Base-by-base conservation (phyloP, 805 yeast genomes). In the Kockiozyma suomiensis region DNA sequence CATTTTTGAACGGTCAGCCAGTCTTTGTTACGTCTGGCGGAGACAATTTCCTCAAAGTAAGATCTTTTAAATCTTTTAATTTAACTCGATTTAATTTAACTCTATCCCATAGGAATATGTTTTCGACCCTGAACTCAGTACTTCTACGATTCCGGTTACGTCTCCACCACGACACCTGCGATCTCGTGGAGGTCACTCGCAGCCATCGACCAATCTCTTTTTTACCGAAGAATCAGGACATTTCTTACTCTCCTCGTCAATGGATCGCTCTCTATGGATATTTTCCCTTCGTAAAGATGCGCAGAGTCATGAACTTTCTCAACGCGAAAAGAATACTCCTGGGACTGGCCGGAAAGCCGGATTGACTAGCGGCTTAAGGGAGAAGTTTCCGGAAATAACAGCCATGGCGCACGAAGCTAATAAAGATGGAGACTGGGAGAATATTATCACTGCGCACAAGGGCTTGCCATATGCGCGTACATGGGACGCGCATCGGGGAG, bases 181-280 rank as follows among this genome's bases (percentile, higher is more conserved):
- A 72, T 88, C 96, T 0, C 83, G 99, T 71, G 98, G 97, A 69
- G 99, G 99, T n/a, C 99, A 94, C 73, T 84, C 96, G 3, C 87
- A 88, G 32, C 96, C 99, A 2, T 96, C 98, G 1, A 79, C 87
- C 0, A 71, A 83, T 4, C 83, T 94, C 42, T 76, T 78, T 25
- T 94, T 94, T 74, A 89, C 96, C 4, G 87, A 88, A 67, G 85
- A 84, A 51, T 84, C 84, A 49, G 85, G 96, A 1, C 99, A 96
- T 74, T 89, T 85, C 73, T 70, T 96, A 10, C 79, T 89, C 55
- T 89, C 97, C 54, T 96, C 96, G 1, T 89, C 97, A 0, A 81
- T 85, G 64, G 99, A 94, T 74, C 81, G 82, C 68, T 81, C 96
- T 1, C 80, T 96, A 67, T 94, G 98, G 98, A 81, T 84, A 7